Evolutionary conservation across 2,329 filamentous ascomycete genomes (phyloP).

Genomic region (Epichloe uncinata): DNA sequence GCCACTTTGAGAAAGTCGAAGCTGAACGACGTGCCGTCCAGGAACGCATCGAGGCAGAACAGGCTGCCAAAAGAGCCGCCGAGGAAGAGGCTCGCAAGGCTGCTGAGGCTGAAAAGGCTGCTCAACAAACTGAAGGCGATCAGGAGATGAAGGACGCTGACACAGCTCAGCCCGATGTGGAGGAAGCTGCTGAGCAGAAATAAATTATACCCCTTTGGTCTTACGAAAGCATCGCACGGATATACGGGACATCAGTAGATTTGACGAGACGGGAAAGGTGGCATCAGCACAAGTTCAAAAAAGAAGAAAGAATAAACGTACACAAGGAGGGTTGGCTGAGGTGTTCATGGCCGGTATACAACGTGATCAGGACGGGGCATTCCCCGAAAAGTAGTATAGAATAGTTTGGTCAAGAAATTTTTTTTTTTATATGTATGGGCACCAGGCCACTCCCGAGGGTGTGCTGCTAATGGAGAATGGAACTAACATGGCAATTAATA

Average conservation of each 20-base stretch:
- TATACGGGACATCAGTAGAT: conserved; percentile 10
- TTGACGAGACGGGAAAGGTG: not conserved
- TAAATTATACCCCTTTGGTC: conserved; percentile 12
- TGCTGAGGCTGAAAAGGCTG: conserved; percentile 36
- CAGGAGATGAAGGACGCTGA: conserved; percentile 54
- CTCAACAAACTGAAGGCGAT: conserved; percentile 36
- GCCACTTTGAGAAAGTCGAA: conserved; percentile 90
- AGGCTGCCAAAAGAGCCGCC: conserved; percentile 57
- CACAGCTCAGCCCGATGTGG: conserved; percentile 34
- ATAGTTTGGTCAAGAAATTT: not conserved
- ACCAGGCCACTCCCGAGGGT: too few relatives aligned
- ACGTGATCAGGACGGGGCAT: not conserved
- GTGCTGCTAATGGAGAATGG: too few relatives aligned
- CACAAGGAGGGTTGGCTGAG: not conserved
- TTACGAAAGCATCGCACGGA: not conserved
- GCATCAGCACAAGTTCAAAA: not conserved
- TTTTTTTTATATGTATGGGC: not conserved
- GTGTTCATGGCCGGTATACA: not conserved
- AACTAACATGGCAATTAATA: too few relatives aligned
- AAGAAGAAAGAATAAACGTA: not conserved
- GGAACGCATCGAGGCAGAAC: conserved; percentile 65
- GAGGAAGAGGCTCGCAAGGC: conserved; percentile 43
- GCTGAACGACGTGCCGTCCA: conserved; percentile 67
- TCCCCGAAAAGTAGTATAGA: conserved; percentile 2
- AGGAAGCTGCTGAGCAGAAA: conserved; percentile 28